phyloP scores from a whole-genome alignment of 1,284 basidiomycete genomes.

The Xerocomus minutiporus region DNA sequence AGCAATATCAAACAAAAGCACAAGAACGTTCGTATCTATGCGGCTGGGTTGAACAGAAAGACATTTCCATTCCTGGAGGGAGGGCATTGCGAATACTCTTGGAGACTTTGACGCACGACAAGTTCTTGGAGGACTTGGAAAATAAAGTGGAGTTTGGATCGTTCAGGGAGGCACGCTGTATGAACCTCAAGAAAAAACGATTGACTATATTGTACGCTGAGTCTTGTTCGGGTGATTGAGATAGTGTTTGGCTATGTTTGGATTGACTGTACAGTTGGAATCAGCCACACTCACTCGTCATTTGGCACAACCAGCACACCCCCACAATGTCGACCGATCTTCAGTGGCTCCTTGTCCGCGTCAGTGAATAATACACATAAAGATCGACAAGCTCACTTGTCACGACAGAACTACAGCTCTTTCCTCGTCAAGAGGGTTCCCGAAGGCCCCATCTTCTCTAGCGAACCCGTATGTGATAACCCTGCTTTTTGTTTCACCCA shows the following conservation, averaged over 20 bases:
- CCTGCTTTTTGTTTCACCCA: neutral
- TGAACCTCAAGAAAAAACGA: too few species aligned
- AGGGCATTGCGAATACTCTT: too few species aligned
- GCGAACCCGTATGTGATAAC: slow-evolving; percentile 65
- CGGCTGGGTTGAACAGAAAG: too few species aligned
- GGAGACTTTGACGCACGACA: too few species aligned
- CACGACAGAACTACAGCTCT: slow-evolving; percentile 69
- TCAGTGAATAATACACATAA: slow-evolving; percentile 38
- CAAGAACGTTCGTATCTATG: too few species aligned
- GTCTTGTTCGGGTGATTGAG: too few species aligned
- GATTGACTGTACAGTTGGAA: slow-evolving; percentile 28
- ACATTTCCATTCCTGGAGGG: too few species aligned
- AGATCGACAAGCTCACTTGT: neutral
- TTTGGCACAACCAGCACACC: slow-evolving; percentile 27
- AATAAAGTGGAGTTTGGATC: too few species aligned
- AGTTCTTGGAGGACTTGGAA: too few species aligned
- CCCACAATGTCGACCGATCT: slow-evolving; percentile 76
- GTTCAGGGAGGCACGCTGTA: too few species aligned
- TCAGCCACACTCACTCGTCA: slow-evolving; percentile 32
- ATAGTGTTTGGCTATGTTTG: slow-evolving; percentile 26
- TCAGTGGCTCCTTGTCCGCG: slow-evolving; percentile 87
- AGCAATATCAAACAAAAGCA: too few species aligned
- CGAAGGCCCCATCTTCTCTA: slow-evolving; percentile 76
- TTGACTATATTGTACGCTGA: too few species aligned
- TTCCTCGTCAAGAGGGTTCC: slow-evolving; percentile 74